These are phyloP conservation scores for Discostella pseudostelligera DNA, from an alignment of 108 stramenopile species.

Conservation along the genomic window DNA sequence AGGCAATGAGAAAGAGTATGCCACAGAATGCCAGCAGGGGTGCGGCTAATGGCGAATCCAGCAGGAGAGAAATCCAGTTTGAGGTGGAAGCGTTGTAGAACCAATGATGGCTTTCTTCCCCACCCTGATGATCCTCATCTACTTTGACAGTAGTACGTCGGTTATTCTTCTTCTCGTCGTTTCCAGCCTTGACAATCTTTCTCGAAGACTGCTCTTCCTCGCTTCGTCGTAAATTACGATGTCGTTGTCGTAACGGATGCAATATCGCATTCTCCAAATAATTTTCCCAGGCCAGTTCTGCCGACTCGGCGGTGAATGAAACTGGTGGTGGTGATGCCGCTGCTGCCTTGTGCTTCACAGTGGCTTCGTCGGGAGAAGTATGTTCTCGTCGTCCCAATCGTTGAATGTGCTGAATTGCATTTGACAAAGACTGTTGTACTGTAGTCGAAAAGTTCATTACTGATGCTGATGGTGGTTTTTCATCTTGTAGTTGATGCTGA, in stretches of 20 bases:
- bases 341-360: too few relatives aligned
- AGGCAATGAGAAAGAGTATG: slow-evolving; percentile 2
- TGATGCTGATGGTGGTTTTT: background rate
- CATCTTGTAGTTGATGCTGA: background rate
- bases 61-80: background rate
- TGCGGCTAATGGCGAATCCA: slow-evolving; percentile 4
- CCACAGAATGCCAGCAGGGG: slow-evolving; percentile 3
- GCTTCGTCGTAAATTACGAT: background rate
- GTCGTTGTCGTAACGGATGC: background rate
- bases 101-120: background rate
- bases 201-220: background rate
- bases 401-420: background rate
- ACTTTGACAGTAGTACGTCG: background rate
- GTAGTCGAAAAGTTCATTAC: background rate
- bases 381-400: background rate
- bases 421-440: background rate
- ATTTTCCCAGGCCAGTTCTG: slow-evolving; percentile 26
- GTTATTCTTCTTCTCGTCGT: background rate
- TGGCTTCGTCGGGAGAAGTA: background rate
- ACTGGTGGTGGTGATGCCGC: too few relatives aligned
- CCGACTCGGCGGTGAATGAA: slow-evolving; percentile 11
- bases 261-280: slow-evolving; percentile 13
- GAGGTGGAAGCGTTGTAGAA: too few relatives aligned
- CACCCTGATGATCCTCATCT: too few relatives aligned
- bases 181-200: background rate